Evolutionary conservation across 2,329 filamentous ascomycete genomes (phyloP).

Genomic region (Penicillium sp.): DNA sequence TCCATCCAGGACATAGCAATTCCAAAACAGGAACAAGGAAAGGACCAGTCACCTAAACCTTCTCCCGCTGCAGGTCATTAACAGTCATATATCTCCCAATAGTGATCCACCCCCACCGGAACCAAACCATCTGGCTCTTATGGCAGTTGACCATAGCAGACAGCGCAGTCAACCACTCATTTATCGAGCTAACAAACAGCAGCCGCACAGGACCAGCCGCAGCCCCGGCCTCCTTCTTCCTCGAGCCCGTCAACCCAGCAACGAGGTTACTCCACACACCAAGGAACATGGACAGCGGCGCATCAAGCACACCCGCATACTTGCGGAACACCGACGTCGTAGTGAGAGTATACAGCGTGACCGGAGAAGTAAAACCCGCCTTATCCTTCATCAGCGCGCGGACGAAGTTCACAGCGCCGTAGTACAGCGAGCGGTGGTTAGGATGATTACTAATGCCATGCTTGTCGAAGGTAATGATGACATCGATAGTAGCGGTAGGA

Average conservation of each 20-base stretch:
- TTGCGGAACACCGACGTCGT: slow-evolving; percentile 74
- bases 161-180: slow-evolving; percentile 67
- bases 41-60: slow-evolving; percentile 32
- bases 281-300: slow-evolving; percentile 66
- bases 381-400: slow-evolving; percentile 62
- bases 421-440: slow-evolving; percentile 87
- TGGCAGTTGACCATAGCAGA: slow-evolving; percentile 87
- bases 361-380: slow-evolving; percentile 66
- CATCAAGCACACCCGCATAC: slow-evolving; percentile 75
- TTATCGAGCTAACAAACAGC: slow-evolving; percentile 69
- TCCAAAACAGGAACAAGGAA: not conserved
- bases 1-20: not conserved
- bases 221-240: slow-evolving; percentile 2
- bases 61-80: slow-evolving; percentile 74
- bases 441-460: slow-evolving; percentile 81
- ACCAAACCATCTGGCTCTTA: slow-evolving; percentile 97
- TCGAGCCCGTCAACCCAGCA: slow-evolving; percentile 9
- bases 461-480: slow-evolving; percentile 87
- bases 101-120: slow-evolving; percentile 91
- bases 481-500: slow-evolving; percentile 65
- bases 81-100: slow-evolving; percentile 92
- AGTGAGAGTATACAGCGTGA: slow-evolving; percentile 82
- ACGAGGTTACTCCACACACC: slow-evolving; percentile 48
- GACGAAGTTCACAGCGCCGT: slow-evolving; percentile 75
- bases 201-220: slow-evolving; percentile 51